Conservation (phyloP, 495 filamentous ascomycete species). For the Jackrogersella minutella region DNA sequence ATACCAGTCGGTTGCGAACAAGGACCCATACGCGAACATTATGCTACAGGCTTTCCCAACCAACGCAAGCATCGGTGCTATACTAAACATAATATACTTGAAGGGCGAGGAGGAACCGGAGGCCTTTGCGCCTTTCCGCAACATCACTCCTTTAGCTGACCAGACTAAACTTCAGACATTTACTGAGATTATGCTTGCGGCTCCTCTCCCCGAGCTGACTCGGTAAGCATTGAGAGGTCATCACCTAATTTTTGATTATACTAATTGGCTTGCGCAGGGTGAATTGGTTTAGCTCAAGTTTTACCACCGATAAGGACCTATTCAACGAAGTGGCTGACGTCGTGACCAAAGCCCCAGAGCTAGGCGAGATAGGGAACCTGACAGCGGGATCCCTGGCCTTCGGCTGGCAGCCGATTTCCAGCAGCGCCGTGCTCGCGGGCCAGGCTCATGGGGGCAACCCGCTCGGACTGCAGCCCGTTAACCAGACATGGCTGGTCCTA, state of each 20-base stretch:
- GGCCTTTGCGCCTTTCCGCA: conserved; percentile 36
- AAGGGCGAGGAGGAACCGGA: conserved; percentile 33
- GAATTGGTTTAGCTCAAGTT: conserved; percentile 41
- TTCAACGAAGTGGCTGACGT: conserved; percentile 28
- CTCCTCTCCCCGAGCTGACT: conserved; percentile 24
- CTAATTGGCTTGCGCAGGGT: conserved; percentile 20
- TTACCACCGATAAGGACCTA: conserved; percentile 31
- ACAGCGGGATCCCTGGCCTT: conserved; percentile 42
- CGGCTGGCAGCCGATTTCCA: conserved; percentile 41
- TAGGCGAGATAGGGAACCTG: conserved; percentile 31
- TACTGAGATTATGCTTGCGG: conserved; percentile 30
- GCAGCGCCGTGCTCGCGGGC: conserved; percentile 33
- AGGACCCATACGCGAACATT: conserved; percentile 42
- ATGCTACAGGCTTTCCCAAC: conserved; percentile 43
- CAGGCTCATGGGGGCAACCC: conserved; percentile 34
- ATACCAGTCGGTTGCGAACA: conserved; percentile 35
- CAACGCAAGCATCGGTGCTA: conserved; percentile 39
- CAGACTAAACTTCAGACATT: conserved; percentile 37
- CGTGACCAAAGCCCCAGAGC: conserved; percentile 34
- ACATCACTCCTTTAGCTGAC: conserved; percentile 32
- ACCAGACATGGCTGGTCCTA: conserved; percentile 42
- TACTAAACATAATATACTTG: conserved; percentile 42
- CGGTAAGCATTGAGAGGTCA: conserved; percentile 12
- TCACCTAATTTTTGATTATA: neutral
- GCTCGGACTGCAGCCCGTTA: conserved; percentile 38